phyloP scores from a whole-genome alignment of 2,329 filamentous ascomycete species.

The Orbilia ellipsospora region DNA sequence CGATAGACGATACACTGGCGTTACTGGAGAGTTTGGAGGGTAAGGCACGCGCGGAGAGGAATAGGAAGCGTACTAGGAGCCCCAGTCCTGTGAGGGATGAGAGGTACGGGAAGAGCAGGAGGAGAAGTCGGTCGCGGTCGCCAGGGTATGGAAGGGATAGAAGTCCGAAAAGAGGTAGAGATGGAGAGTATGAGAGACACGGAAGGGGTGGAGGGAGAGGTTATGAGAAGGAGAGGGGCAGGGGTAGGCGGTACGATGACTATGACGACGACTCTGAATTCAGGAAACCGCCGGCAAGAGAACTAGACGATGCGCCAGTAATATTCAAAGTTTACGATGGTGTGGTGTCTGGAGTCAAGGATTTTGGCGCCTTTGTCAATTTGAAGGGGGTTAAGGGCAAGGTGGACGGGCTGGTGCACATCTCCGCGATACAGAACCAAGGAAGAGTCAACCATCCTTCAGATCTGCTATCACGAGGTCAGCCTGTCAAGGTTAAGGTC shows the following conservation, averaged over 20 bases:
- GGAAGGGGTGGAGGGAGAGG: constrained; percentile 28
- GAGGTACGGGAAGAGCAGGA: constrained; percentile 42
- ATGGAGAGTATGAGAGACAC: constrained; percentile 30
- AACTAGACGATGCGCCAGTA: constrained; percentile 83
- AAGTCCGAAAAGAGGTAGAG: constrained; percentile 41
- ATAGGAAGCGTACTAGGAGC: constrained; percentile 65
- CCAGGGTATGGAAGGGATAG: constrained; percentile 39
- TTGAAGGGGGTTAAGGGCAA: constrained; percentile 86
- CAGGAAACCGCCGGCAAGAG: constrained; percentile 73
- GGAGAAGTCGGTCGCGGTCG: constrained; percentile 37
- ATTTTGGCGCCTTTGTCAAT: constrained; percentile 96
- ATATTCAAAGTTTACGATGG: constrained; percentile 91
- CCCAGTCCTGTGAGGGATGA: constrained; percentile 63
- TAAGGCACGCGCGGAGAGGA: constrained; percentile 67
- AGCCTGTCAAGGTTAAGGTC: constrained; percentile 92
- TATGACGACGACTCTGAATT: constrained; percentile 71
- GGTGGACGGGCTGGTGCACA: constrained; percentile 91
- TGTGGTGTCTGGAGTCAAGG: constrained; percentile 88
- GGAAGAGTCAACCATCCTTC: constrained; percentile 91
- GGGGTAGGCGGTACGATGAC: constrained; percentile 62
- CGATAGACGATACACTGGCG: constrained; percentile 91
- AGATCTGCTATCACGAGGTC: constrained; percentile 81
- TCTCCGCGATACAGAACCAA: constrained; percentile 86
- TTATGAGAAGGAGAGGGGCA: constrained; percentile 48
- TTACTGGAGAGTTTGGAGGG: constrained; percentile 86